Evolutionary conservation across 208 protist genomes (phyloP).

Genomic region (Novymonas esmeraldas): DNA sequence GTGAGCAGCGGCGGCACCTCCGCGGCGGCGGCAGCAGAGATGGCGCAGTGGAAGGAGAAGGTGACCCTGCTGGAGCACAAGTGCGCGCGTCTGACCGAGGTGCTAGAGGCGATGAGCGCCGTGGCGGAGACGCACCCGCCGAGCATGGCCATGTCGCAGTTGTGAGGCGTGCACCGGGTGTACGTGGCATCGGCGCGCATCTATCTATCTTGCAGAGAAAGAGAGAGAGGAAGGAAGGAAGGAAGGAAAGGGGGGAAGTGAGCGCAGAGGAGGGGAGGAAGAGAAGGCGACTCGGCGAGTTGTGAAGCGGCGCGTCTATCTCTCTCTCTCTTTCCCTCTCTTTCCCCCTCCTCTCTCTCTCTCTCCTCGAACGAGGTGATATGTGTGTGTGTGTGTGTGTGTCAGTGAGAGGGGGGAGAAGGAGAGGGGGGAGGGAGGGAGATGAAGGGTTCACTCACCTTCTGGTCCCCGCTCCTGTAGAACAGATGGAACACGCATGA

Average conservation of each 20-base stretch:
- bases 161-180: conserved; percentile 1
- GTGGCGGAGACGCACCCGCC: conserved; percentile 48
- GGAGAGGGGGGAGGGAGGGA: too few relatives aligned
- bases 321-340: conserved; percentile 3
- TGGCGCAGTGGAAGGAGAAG: conserved; percentile 27
- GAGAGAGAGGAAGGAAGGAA: neutral
- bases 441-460: neutral
- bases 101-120: conserved; percentile 49
- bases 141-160: conserved; percentile 50
- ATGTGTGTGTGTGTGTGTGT: conserved; percentile 14
- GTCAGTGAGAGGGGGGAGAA: too few relatives aligned
- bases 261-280: neutral
- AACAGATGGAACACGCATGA: too few relatives aligned
- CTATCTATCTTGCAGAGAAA: too few relatives aligned
- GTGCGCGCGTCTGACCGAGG: conserved; percentile 34
- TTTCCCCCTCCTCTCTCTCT: neutral
- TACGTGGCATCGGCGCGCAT: too few relatives aligned
- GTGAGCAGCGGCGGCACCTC: neutral
- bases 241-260: neutral
- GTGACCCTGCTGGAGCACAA: conserved; percentile 44
- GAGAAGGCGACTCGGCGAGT: neutral
- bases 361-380: neutral
- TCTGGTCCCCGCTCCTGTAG: too few relatives aligned
- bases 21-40: conserved; percentile 13
- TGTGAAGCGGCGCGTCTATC: neutral